Base-by-base conservation (phyloP, 257 asterid genomes). In the Nicotiana paniculata region DNA sequence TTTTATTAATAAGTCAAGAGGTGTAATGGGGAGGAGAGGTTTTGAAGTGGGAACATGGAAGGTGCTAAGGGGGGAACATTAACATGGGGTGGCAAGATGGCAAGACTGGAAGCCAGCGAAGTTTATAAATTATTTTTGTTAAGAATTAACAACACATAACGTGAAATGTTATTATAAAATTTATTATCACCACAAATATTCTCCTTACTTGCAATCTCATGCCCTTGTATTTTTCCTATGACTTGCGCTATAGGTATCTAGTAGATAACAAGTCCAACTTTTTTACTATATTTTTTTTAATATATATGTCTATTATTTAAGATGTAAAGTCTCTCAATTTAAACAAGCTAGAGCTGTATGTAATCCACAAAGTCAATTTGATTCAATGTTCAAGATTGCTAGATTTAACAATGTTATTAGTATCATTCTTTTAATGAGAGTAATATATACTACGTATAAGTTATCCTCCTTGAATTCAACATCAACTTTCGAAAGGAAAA, bases 21-120 rank as follows among this genome's bases (percentile, higher is more conserved):
- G 70, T 39, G 69, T 64, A 37, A 78, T 85, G 77, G 79, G 77
- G 75, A 61, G 68, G 77, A n/a, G 57, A 39, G 61, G 72, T 33
- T 48, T 46, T 72, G 46, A 81, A 81, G 77, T 66, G 80, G 63
- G 87, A 84, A 83, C 85, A 85, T 87, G 88, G 74, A 80, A 68
- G 77, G 77, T 87, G 89, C 61, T 78, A 9, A 84, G 86, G 88
- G 13, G 79, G 79, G 43, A 26, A 74, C 79, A 74, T 46, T 48
- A 91, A 90, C 89, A 88, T 91, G 92, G 83, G 64, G 77, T 46
- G 83, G 77, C 32, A 80, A 80, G 94, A 91, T 87, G 93, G 90
- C 92, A 85, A 88, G 91, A 87, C 86, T 86, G 93, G 86, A 87
- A 85, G 92, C 88, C 97, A 93, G 98, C 97, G 98, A 90, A 84